Base-by-base conservation (phyloP, 2,329 filamentous ascomycete genomes). In the Lachnellula subtilissima region DNA sequence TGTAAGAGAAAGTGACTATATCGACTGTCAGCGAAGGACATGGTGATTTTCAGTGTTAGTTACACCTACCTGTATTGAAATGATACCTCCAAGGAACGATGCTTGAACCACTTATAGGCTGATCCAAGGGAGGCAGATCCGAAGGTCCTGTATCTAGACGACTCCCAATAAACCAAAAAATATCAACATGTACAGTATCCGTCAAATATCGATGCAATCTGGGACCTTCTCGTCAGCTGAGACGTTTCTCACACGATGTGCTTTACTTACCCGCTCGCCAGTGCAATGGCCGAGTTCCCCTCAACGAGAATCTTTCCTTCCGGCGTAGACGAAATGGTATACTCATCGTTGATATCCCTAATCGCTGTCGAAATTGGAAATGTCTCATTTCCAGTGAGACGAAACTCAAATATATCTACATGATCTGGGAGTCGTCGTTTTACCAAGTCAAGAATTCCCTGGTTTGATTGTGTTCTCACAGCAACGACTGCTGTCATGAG, bases 1-100 rank as follows among this genome's bases (percentile, higher is more conserved):
- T 78, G 60, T 80, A 81, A 1, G 76, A 79, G 62, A 78, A 79
- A 0, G 78, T 80, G 1, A 81, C 78, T 74, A 22, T 0, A 5
- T 15, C 25, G 36, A 49, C 32, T 51, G 12, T 53, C 46, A 52
- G 23, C 9, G 11, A 32, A 28, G 45, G 15, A 23, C 25, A 19
- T 7, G 15, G 5, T 43, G 2, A 15, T 28, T 43, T 40, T 40
- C n/a, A 8, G 25, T 17, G 46, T 8, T 2, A 28, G 5, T 45
- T 11, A 15, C n/a, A n/a, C 61, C 36, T 58, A 76, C 74, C 74
- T 4, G 76, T 78, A 58, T 80, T 80, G 61, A 79, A 78, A 61
- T 78, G 74, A 62, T 80, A 80, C 48, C 75, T 65, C 72, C 73
- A 78, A 2, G 73, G 73, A 36, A 78, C 74, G 12, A 65, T 60